Conservation (phyloP, 2,329 filamentous ascomycete species). For the Whalleya microplaca region DNA sequence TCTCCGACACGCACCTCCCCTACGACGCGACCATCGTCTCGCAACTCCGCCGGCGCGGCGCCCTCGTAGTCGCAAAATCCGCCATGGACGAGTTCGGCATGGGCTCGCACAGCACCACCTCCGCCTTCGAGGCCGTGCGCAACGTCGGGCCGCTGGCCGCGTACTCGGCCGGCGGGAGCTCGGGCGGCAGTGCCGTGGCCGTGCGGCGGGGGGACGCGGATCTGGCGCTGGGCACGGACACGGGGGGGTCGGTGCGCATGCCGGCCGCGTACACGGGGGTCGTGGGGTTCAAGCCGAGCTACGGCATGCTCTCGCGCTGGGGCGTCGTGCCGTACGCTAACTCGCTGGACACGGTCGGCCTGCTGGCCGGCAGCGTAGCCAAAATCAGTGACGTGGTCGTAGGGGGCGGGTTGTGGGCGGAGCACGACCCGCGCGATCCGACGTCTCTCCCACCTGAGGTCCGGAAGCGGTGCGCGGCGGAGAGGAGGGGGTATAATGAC, state of each 20-base stretch:
- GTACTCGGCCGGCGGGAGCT: conserved; percentile 81
- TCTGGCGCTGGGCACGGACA: conserved; percentile 86
- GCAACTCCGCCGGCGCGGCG: conserved; percentile 66
- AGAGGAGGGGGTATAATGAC: conserved; percentile 34
- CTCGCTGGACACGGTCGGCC: conserved; percentile 86
- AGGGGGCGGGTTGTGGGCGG: conserved; percentile 50
- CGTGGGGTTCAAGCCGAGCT: conserved; percentile 89
- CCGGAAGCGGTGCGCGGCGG: conserved; percentile 50
- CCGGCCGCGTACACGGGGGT: conserved; percentile 85
- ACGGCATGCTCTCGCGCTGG: conserved; percentile 82
- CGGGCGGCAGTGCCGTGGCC: conserved; percentile 88
- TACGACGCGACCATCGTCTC: conserved; percentile 82
- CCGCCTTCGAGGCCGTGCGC: conserved; percentile 67
- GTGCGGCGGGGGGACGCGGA: conserved; percentile 65
- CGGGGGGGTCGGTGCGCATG: conserved; percentile 84
- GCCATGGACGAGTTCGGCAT: conserved; percentile 97
- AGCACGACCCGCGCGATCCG: conserved; percentile 72
- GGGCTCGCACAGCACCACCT: conserved; percentile 80
- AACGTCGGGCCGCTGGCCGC: conserved; percentile 46
- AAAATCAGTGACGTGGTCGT: conserved; percentile 56
- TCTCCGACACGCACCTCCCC: no score
- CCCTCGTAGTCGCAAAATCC: conserved; percentile 74
- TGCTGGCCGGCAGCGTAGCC: conserved; percentile 63
- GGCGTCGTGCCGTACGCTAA: conserved; percentile 93
- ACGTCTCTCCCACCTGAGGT: conserved; percentile 67